phyloP scores from a whole-genome alignment of 305 asterid genomes.

The Fraxinus albicans region DNA sequence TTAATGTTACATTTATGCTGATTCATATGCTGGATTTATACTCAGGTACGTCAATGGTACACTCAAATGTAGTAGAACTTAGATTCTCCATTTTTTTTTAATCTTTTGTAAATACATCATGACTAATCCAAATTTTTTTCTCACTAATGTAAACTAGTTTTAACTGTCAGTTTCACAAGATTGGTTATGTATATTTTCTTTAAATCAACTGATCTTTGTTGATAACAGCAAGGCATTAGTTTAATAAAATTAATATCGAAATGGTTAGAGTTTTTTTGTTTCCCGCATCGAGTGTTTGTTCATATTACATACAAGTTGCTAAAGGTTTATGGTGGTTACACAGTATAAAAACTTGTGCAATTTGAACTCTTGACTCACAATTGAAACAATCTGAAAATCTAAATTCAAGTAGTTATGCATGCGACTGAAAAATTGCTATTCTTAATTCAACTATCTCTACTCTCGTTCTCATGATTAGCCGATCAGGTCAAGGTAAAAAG shows the following conservation, averaged over 20 bases:
- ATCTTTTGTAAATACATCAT: not conserved
- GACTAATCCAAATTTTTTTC: not conserved
- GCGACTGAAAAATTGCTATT: not conserved
- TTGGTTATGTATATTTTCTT: not conserved
- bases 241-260: not conserved
- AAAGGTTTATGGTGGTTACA: not conserved
- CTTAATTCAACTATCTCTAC: not conserved
- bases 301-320: not conserved
- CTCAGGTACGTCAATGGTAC: constrained; percentile 45
- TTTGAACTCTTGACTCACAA: not conserved
- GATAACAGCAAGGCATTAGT: not conserved
- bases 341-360: not conserved
- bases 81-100: not conserved
- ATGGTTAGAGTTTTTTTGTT: not conserved
- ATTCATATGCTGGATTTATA: constrained; percentile 87
- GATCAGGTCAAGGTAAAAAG: not conserved
- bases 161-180: not conserved
- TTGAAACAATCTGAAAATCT: not conserved
- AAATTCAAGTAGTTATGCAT: not conserved
- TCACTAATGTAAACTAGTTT: not conserved
- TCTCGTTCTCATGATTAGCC: not conserved
- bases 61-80: not conserved
- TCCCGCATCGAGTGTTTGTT: not conserved
- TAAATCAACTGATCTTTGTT: not conserved
- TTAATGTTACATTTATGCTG: constrained; percentile 83